These are phyloP conservation scores for Pisolithus microcarpus DNA, from an alignment of 768 basidiomycete genomes.

Conservation along the genomic window DNA sequence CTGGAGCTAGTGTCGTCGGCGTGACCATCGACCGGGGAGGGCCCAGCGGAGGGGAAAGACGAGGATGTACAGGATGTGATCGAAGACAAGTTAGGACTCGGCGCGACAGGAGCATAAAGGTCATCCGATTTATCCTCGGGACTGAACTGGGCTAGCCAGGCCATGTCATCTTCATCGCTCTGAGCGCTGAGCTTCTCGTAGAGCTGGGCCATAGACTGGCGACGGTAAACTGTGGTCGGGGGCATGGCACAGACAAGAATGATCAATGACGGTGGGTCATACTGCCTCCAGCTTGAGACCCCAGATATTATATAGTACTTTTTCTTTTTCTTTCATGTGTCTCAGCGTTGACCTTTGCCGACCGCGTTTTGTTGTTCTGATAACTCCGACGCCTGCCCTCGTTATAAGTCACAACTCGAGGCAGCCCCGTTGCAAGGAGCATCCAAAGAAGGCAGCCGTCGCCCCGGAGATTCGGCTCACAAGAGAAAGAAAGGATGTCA, in stretches of 20 bases:
- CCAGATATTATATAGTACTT: slow-evolving; percentile 24
- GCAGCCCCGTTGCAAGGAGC: slow-evolving; percentile 27
- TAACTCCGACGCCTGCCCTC: slow-evolving; percentile 32
- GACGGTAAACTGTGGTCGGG: slow-evolving; percentile 25
- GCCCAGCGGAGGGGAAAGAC: slow-evolving; percentile 16
- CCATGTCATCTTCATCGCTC: slow-evolving; percentile 29
- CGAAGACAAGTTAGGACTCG: slow-evolving; percentile 17
- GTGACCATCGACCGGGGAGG: slow-evolving; percentile 6
- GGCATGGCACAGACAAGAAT: slow-evolving; percentile 17
- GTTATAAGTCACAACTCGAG: slow-evolving; percentile 27
- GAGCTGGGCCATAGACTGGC: slow-evolving; percentile 30
- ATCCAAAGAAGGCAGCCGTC: slow-evolving; percentile 10
- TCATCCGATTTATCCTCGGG: slow-evolving; percentile 27
- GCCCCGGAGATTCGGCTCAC: slow-evolving; percentile 13
- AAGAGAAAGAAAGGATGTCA: slow-evolving; percentile 3
- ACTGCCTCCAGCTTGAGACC: slow-evolving; percentile 1
- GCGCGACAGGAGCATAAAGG: slow-evolving; percentile 13
- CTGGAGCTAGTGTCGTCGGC: slow-evolving; percentile 2
- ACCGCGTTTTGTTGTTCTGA: slow-evolving; percentile 35
- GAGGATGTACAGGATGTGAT: slow-evolving; percentile 16
- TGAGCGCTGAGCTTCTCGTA: slow-evolving; percentile 30
- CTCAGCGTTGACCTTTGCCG: slow-evolving; percentile 31
- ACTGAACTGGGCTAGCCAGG: slow-evolving; percentile 29
- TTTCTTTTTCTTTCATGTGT: slow-evolving; percentile 25
- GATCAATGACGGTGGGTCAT: slow-evolving; percentile 9